phyloP scores from a whole-genome alignment of 176 grass and related monocot genomes.

The Musa acuminata region DNA sequence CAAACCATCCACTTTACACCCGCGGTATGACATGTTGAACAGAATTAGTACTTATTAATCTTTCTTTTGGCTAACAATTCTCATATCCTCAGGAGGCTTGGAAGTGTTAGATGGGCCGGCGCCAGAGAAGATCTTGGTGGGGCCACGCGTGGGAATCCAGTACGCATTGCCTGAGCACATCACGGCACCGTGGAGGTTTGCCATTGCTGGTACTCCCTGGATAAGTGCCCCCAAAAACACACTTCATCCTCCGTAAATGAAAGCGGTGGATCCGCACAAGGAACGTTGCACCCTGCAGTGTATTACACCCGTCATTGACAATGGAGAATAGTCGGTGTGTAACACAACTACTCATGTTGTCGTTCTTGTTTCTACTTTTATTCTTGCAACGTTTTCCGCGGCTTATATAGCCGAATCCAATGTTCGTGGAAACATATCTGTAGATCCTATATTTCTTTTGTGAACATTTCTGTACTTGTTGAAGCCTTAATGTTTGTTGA shows the following conservation, averaged over 20 bases:
- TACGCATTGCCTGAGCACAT: constrained; percentile 73
- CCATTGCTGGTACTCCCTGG: constrained; percentile 60
- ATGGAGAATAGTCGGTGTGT: too few species aligned
- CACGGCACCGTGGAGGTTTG: constrained; percentile 62
- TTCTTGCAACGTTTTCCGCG: too few species aligned
- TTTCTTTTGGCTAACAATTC: background rate
- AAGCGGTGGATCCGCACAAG: background rate
- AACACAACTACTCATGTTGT: too few species aligned
- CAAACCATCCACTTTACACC: constrained; percentile 63
- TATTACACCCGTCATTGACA: too few species aligned
- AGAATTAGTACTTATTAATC: background rate
- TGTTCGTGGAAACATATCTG: too few species aligned
- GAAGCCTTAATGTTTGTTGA: too few species aligned
- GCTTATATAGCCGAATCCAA: too few species aligned
- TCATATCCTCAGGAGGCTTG: constrained; percentile 44
- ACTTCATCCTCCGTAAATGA: constrained; percentile 13
- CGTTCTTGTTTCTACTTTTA: too few species aligned
- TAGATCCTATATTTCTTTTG: too few species aligned
- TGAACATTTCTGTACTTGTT: too few species aligned
- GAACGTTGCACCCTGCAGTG: too few species aligned
- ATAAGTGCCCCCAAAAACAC: constrained; percentile 79
- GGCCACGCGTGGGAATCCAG: constrained; percentile 68
- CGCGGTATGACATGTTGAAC: constrained; percentile 36
- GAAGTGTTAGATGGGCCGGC: constrained; percentile 66
- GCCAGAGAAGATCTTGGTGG: constrained; percentile 58